These are phyloP conservation scores for Hypholoma sublateritium DNA, from an alignment of 768 basidiomycete genomes.

Conservation along the genomic window DNA sequence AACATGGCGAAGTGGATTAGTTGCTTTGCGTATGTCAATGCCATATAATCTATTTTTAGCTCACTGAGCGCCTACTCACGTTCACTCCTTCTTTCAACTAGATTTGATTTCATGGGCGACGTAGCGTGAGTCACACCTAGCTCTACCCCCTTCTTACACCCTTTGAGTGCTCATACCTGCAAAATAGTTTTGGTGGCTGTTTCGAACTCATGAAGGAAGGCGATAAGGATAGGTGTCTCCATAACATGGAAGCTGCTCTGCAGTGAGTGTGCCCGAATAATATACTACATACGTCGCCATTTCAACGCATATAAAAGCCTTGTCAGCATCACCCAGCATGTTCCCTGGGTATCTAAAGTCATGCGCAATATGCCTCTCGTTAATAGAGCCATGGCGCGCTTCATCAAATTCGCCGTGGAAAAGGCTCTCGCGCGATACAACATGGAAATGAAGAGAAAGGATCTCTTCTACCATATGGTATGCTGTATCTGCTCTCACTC, in stretches of 20 bases:
- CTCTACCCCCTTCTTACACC: no score
- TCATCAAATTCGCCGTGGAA: constrained; percentile 14
- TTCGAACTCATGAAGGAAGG: constrained; percentile 27
- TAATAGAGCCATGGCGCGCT: constrained; percentile 8
- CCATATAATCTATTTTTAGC: background rate
- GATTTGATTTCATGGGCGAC: constrained; percentile 40
- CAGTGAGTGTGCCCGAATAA: constrained; percentile 10
- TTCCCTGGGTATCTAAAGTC: constrained; percentile 19
- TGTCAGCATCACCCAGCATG: constrained; percentile 21
- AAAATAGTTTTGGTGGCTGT: constrained; percentile 29
- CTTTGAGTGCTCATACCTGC: background rate
- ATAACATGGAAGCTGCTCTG: constrained; percentile 19
- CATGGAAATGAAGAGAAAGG: constrained; percentile 19
- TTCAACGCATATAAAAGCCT: constrained; percentile 4
- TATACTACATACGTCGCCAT: no score
- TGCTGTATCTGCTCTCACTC: background rate
- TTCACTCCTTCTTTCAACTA: constrained; percentile 6
- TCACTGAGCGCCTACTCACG: background rate
- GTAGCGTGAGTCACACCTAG: constrained; percentile 38
- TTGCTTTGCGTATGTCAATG: constrained; percentile 35
- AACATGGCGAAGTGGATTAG: constrained; percentile 35
- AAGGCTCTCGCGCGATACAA: constrained; percentile 20
- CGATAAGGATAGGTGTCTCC: constrained; percentile 20
- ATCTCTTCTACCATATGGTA: constrained; percentile 30
- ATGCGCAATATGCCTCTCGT: constrained; percentile 13